Percentiles rank a stretch among this genome's conserved stretches.
phyloP scores from a whole-genome alignment of 192 early-diverging fungal genomes.

The Endogone sp. region DNA sequence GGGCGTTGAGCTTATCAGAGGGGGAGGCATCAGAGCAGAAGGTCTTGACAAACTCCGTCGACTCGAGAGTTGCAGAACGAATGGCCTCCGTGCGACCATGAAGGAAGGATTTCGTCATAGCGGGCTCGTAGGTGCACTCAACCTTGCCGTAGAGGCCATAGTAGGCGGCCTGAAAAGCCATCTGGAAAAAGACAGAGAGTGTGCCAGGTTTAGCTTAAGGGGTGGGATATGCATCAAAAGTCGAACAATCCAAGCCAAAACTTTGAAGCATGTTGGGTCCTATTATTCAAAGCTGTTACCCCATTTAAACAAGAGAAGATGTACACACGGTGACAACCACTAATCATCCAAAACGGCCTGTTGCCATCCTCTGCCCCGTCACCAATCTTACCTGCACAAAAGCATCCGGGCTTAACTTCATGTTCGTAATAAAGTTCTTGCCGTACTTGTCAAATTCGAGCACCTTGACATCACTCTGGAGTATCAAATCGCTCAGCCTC shows the following conservation, averaged over 20 bases:
- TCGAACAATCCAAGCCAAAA: no score
- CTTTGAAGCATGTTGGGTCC: no score
- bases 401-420: slow-evolving; percentile 53
- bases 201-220: neutral
- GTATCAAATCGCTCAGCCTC: slow-evolving; percentile 39
- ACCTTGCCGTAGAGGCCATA: slow-evolving; percentile 65
- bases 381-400: slow-evolving; percentile 57
- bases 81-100: slow-evolving; percentile 85
- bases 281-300: no score
- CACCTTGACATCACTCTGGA: slow-evolving; percentile 60
- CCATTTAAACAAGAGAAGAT: no score
- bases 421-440: slow-evolving; percentile 58
- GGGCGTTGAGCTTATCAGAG: slow-evolving; percentile 34
- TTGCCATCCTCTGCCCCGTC: no score
- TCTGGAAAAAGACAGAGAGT: slow-evolving; percentile 36
- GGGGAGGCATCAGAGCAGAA: slow-evolving; percentile 54
- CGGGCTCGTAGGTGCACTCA: slow-evolving; percentile 79
- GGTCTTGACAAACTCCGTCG: slow-evolving; percentile 56
- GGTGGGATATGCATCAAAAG: neutral
- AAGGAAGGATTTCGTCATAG: slow-evolving; percentile 62
- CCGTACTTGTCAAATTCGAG: slow-evolving; percentile 64
- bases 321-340: no score
- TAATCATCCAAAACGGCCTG: no score
- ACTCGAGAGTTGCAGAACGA: slow-evolving; percentile 63
- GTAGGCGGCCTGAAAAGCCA: slow-evolving; percentile 79